phyloP scores from a whole-genome alignment of 176 grass and related monocot species.

The Melocanna baccifera region DNA sequence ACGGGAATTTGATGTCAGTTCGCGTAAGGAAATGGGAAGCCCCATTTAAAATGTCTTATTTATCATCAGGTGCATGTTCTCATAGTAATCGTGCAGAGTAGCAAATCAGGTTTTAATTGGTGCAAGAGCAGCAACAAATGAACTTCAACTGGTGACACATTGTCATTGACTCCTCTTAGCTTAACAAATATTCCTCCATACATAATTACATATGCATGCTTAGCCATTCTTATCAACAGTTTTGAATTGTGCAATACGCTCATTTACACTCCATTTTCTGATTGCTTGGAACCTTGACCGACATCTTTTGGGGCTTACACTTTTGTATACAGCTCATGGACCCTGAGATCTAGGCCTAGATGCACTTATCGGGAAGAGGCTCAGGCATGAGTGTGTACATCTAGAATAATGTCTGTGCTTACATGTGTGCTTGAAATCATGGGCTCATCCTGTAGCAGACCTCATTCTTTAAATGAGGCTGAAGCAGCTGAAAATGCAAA shows the following conservation, averaged over 20 bases:
- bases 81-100: not conserved
- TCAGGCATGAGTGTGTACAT: slow-evolving; percentile 34
- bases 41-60: not conserved
- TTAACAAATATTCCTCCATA: not conserved
- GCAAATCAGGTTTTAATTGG: not conserved
- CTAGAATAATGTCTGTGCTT: slow-evolving; percentile 62
- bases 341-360: not conserved
- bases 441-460: slow-evolving; percentile 91
- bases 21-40: not conserved
- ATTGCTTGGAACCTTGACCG: not conserved
- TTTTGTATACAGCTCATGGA: not conserved
- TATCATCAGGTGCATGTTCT: not conserved
- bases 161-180: not conserved
- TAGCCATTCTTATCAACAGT: not conserved
- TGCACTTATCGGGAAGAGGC: not conserved
- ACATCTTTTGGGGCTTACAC: not conserved
- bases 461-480: slow-evolving; percentile 65
- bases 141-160: not conserved
- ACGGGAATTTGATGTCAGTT: not conserved
- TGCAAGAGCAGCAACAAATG: not conserved
- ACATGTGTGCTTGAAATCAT: slow-evolving; percentile 65
- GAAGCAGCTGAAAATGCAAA: slow-evolving; percentile 66
- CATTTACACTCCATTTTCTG: not conserved
- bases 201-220: not conserved
- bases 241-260: not conserved